phyloP scores from a whole-genome alignment of 176 grass and related monocot genomes.

The Chloris gayana region DNA sequence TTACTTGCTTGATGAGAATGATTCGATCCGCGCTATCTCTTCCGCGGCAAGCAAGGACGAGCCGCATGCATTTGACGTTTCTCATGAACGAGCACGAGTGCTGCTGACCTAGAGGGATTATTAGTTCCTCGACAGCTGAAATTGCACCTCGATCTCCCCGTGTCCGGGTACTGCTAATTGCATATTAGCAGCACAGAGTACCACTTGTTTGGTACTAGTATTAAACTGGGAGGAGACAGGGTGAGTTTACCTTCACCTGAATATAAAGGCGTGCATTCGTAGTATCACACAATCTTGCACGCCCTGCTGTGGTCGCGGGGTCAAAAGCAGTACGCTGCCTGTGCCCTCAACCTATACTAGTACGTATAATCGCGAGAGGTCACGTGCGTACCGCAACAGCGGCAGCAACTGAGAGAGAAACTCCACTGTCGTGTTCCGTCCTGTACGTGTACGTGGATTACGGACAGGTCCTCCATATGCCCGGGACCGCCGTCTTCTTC shows the following conservation, averaged over 20 bases:
- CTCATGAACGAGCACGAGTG: background rate
- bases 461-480: background rate
- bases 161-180: background rate
- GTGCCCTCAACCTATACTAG: background rate
- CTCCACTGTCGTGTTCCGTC: background rate
- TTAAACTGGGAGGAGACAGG: background rate
- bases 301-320: background rate
- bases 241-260: background rate
- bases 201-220: too few relatives aligned
- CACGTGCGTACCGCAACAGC: background rate
- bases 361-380: background rate
- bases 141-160: background rate
- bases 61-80: background rate
- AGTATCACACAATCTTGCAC: too few relatives aligned
- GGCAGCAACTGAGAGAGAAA: background rate
- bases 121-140: background rate
- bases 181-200: background rate
- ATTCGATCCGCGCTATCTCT: conserved; percentile 25
- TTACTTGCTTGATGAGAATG: background rate
- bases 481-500: background rate
- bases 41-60: background rate
- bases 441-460: background rate
- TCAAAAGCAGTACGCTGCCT: too few relatives aligned
- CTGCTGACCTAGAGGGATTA: background rate
- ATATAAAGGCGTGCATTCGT: background rate